Percentiles rank a stretch among this genome's conserved stretches.
phyloP scores from a whole-genome alignment of 495 filamentous ascomycete genomes.

The Pseudevernia furfuracea region DNA sequence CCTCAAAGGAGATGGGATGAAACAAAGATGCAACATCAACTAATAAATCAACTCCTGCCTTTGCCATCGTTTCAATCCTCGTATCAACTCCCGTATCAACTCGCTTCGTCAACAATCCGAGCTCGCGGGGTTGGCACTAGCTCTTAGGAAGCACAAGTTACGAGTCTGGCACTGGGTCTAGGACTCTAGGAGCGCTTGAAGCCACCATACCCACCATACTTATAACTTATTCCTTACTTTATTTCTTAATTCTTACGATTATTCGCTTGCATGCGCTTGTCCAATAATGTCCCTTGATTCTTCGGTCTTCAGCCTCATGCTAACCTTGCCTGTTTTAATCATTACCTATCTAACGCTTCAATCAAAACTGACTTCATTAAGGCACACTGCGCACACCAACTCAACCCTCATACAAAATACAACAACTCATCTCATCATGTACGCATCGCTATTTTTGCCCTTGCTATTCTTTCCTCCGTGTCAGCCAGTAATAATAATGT shows the following conservation, averaged over 20 bases:
- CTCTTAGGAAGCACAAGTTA: too few species aligned
- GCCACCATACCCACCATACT: too few species aligned
- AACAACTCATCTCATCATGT: background rate
- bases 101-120: background rate
- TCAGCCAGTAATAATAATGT: background rate
- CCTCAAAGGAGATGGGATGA: conserved; percentile 1
- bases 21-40: conserved; percentile 12
- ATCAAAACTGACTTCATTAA: background rate
- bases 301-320: background rate
- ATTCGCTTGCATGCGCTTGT: conserved; percentile 14
- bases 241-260: too few species aligned
- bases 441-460: background rate
- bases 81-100: too few species aligned
- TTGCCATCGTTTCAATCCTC: conserved; percentile 10
- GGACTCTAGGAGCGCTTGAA: too few species aligned
- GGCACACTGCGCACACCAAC: conserved; percentile 1
- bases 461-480: background rate
- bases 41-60: background rate
- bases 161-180: too few species aligned
- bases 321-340: background rate
- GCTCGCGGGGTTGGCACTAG: conserved; percentile 2
- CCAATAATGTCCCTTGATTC: too few species aligned
- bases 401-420: background rate
- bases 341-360: background rate
- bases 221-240: too few species aligned